Evolutionary conservation across 345 rosid species (phyloP).

Genomic region (Populus deltoides): DNA sequence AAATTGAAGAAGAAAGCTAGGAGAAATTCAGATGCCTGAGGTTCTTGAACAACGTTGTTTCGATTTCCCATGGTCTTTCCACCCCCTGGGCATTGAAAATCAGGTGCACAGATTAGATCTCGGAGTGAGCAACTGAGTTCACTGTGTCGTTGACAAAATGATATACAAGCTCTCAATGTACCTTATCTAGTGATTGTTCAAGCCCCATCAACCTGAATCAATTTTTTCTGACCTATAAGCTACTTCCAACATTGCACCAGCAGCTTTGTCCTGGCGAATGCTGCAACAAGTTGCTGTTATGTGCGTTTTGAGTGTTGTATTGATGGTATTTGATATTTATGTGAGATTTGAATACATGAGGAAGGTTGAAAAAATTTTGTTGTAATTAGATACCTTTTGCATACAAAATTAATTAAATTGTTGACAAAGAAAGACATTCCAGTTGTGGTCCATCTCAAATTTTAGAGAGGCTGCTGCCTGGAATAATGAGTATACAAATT

Average conservation of each 20-base stretch:
- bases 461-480: too few species aligned
- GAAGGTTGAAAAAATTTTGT: background rate
- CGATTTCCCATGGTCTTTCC: background rate
- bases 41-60: background rate
- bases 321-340: background rate
- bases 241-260: background rate
- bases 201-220: background rate
- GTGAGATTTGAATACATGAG: background rate
- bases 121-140: background rate
- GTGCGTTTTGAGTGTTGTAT: background rate
- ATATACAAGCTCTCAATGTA: background rate
- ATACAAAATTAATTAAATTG: too few species aligned
- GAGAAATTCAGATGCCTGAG: constrained; percentile 31
- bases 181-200: background rate
- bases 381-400: too few species aligned
- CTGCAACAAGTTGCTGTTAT: background rate
- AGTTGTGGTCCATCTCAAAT: too few species aligned
- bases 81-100: background rate
- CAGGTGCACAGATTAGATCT: background rate
- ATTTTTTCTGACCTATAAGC: background rate
- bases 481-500: too few species aligned
- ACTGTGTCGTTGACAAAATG: background rate
- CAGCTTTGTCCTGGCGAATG: background rate
- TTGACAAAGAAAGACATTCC: too few species aligned
- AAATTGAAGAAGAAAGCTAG: constrained; percentile 55